These are phyloP conservation scores for Phyllostachys edulis DNA, from an alignment of 176 grass and related monocot species.

Conservation along the genomic window DNA sequence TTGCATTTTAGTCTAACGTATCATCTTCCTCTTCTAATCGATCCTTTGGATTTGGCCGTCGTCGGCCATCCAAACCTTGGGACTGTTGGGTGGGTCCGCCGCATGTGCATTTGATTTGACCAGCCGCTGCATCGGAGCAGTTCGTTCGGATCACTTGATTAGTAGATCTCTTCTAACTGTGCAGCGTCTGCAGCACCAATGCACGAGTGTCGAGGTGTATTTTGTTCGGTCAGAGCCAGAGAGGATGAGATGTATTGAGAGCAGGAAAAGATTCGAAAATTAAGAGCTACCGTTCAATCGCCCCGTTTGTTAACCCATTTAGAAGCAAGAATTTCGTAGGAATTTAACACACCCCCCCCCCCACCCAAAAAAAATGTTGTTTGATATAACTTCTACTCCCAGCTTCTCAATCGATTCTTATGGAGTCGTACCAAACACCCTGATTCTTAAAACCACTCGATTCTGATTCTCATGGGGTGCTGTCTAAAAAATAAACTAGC, in stretches of 20 bases:
- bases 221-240: background rate
- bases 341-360: too few relatives aligned
- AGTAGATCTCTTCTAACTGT: background rate
- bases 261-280: background rate
- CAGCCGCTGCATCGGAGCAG: background rate
- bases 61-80: background rate
- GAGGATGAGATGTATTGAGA: background rate
- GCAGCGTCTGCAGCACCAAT: background rate
- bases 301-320: too few relatives aligned
- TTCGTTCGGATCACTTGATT: background rate
- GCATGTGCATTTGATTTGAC: constrained; percentile 20
- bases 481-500: too few relatives aligned
- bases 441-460: too few relatives aligned
- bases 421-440: too few relatives aligned
- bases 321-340: too few relatives aligned
- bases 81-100: background rate
- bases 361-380: too few relatives aligned
- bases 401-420: too few relatives aligned
- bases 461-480: too few relatives aligned
- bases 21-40: background rate
- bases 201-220: background rate
- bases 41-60: background rate
- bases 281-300: too few relatives aligned
- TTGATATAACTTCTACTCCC: too few relatives aligned
- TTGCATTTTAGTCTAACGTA: background rate